Conservation (phyloP, 2,329 filamentous ascomycete genomes). For the Calonectria multiphialidica region DNA sequence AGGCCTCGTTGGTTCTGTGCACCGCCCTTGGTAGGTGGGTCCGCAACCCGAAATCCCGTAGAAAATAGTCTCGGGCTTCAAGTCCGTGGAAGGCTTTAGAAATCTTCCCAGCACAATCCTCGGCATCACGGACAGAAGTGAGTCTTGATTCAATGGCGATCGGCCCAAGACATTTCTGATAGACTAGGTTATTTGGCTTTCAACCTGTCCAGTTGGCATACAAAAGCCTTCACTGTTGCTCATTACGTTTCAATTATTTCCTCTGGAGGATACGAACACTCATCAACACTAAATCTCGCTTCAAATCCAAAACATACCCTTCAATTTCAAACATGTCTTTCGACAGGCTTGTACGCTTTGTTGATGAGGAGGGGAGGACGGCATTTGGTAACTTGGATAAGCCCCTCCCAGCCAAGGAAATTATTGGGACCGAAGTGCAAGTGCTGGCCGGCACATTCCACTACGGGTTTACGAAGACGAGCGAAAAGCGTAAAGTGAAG, state of each 20-base stretch:
- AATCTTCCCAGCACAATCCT: background rate
- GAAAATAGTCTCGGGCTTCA: background rate
- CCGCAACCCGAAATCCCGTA: background rate
- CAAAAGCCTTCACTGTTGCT: background rate
- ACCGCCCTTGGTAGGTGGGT: background rate
- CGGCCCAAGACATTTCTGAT: background rate
- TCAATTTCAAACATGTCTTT: background rate
- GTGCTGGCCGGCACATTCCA: background rate
- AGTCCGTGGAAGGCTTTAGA: background rate
- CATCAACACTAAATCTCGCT: background rate
- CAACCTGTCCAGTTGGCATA: background rate
- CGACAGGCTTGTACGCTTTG: background rate
- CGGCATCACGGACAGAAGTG: background rate
- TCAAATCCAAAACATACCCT: background rate
- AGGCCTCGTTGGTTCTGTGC: background rate
- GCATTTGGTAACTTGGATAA: background rate
- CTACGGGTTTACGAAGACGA: background rate
- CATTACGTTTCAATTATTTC: background rate
- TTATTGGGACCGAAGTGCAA: background rate
- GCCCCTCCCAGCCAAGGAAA: background rate
- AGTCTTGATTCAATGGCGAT: background rate
- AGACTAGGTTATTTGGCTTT: background rate
- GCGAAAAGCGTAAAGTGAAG: background rate
- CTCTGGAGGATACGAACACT: background rate
- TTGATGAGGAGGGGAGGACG: background rate